phyloP scores from a whole-genome alignment of 2,329 filamentous ascomycete species.

The Sclerotinia nivalis region DNA sequence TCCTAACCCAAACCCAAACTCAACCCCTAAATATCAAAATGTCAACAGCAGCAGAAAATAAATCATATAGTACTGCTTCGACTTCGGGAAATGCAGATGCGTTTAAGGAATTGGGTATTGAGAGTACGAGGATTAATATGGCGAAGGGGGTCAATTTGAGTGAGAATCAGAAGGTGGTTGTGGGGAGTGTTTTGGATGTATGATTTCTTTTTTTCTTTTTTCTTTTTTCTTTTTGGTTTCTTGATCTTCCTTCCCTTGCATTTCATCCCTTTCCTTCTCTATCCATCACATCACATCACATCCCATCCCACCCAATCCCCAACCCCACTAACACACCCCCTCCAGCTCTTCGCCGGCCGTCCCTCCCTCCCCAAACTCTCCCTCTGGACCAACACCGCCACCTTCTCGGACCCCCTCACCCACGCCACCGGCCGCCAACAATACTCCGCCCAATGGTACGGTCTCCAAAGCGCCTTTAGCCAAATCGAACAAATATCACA shows the following conservation, averaged over 20 bases:
- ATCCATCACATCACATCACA: too few species aligned
- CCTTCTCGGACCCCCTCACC: constrained; percentile 60
- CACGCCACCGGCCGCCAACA: constrained; percentile 56
- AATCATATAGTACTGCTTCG: background rate
- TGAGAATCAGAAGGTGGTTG: constrained; percentile 53
- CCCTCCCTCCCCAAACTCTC: constrained; percentile 59
- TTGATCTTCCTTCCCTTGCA: too few species aligned
- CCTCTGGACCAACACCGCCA: constrained; percentile 59
- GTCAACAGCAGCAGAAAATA: background rate
- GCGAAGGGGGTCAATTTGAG: constrained; percentile 53
- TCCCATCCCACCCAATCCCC: too few species aligned
- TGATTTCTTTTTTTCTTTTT: background rate
- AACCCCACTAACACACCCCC: too few species aligned
- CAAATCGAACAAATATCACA: constrained; percentile 58
- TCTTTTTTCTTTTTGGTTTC: background rate
- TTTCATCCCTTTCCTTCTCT: background rate
- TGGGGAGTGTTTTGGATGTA: constrained; percentile 59
- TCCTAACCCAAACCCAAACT: too few species aligned
- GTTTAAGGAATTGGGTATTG: constrained; percentile 44
- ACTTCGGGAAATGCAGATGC: background rate
- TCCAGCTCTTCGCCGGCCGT: constrained; percentile 59
- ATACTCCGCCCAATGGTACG: constrained; percentile 55
- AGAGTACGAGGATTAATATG: constrained; percentile 56
- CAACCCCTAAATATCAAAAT: background rate
- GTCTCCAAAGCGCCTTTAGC: constrained; percentile 57